Conservation (phyloP, 2,329 filamentous ascomycete species). For the Neonectria ditissima region DNA sequence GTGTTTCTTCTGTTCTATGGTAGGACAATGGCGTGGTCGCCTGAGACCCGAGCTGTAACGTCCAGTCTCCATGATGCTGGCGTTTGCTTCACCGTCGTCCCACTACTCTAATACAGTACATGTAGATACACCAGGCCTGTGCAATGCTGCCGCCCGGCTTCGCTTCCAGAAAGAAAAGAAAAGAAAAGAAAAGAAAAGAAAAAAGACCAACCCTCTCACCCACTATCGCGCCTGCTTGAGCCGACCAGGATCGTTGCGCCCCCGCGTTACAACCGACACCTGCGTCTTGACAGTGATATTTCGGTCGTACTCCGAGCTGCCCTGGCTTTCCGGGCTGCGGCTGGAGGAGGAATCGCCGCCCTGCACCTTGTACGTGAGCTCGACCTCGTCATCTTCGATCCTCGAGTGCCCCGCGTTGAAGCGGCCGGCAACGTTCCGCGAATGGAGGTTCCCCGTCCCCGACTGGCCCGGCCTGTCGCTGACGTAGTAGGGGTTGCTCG, state of each 20-base stretch:
- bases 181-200: no score
- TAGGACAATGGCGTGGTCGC: background rate
- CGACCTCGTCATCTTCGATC: conserved; percentile 29
- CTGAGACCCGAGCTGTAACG: background rate
- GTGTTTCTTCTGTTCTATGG: background rate
- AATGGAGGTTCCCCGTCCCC: conserved; percentile 15
- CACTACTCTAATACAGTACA: background rate
- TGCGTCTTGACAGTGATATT: conserved; percentile 22
- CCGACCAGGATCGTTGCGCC: background rate
- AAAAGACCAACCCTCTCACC: background rate
- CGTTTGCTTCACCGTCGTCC: background rate
- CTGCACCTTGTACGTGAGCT: conserved; percentile 27
- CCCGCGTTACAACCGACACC: conserved; percentile 18
- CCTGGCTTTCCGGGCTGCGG: conserved; percentile 17
- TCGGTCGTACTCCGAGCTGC: conserved; percentile 26
- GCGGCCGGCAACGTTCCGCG: conserved; percentile 24
- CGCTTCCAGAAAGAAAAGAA: no score
- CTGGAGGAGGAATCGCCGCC: conserved; percentile 14
- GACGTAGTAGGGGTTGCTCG: conserved; percentile 19
- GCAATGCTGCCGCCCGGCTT: background rate
- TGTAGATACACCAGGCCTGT: background rate
- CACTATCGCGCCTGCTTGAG: background rate
- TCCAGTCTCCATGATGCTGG: background rate
- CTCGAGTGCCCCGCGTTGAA: conserved; percentile 23
- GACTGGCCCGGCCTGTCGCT: conserved; percentile 19